Evolutionary conservation across 768 basidiomycete species (phyloP).

Genomic region (Polyporus arcularius): DNA sequence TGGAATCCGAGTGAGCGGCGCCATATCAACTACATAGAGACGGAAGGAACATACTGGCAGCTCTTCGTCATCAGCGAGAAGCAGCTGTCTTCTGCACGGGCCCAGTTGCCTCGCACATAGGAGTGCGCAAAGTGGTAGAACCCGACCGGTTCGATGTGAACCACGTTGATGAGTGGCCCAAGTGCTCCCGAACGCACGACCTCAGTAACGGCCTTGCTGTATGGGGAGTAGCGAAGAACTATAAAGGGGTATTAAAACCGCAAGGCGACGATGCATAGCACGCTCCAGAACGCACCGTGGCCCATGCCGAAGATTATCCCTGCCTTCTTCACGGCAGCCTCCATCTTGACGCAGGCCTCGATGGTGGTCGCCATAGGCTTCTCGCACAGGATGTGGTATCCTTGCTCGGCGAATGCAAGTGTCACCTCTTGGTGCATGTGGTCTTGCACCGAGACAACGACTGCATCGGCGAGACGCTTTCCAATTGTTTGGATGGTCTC

Average conservation of each 20-base stretch:
- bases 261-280: neutral
- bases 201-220: slow-evolving; percentile 67
- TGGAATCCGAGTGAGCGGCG: neutral
- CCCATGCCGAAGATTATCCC: slow-evolving; percentile 84
- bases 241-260: slow-evolving; percentile 7
- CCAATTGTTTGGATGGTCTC: slow-evolving; percentile 65
- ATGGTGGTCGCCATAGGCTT: slow-evolving; percentile 87
- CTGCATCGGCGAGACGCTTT: slow-evolving; percentile 77
- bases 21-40: neutral
- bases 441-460: slow-evolving; percentile 81
- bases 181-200: slow-evolving; percentile 70
- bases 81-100: slow-evolving; percentile 62
- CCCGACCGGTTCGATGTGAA: slow-evolving; percentile 85
- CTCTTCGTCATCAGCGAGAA: slow-evolving; percentile 90
- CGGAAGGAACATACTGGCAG: slow-evolving; percentile 67
- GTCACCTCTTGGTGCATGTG: slow-evolving; percentile 75
- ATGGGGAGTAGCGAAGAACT: slow-evolving; percentile 91
- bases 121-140: slow-evolving; percentile 91
- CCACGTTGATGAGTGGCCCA: slow-evolving; percentile 79
- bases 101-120: slow-evolving; percentile 85
- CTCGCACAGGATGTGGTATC: slow-evolving; percentile 90
- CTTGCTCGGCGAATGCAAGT: slow-evolving; percentile 73
- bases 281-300: slow-evolving; percentile 56
- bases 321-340: slow-evolving; percentile 65
- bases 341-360: slow-evolving; percentile 75